phyloP scores from a whole-genome alignment of 257 asterid genomes.

The Prunella vulgaris region DNA sequence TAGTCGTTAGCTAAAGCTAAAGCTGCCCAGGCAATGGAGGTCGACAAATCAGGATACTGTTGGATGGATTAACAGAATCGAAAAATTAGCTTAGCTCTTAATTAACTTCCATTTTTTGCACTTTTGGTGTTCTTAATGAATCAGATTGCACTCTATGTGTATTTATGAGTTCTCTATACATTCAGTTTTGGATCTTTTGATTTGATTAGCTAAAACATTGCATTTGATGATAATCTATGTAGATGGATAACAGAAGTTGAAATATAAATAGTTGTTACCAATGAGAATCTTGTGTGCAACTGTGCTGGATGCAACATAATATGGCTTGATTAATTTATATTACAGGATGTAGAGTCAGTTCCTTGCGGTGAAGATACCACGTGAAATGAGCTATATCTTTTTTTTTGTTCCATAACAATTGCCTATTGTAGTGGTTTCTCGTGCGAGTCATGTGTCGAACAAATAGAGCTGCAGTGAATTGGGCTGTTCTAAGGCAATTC shows the following conservation, averaged over 20 bases:
- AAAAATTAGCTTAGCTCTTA: slow-evolving; percentile 6
- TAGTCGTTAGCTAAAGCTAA: slow-evolving; percentile 87
- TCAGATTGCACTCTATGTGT: slow-evolving; percentile 8
- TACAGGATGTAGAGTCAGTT: neutral
- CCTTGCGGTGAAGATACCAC: neutral
- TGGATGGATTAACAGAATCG: neutral
- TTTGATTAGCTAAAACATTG: neutral
- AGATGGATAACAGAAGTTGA: neutral
- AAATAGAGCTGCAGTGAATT: neutral
- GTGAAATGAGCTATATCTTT: neutral
- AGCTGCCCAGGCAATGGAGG: slow-evolving; percentile 98
- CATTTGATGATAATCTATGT: neutral
- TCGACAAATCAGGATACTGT: slow-evolving; percentile 59
- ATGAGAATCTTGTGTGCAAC: slow-evolving; percentile 1
- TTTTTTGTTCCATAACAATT: neutral
- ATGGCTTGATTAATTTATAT: neutral
- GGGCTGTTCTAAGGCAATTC: too few species aligned
- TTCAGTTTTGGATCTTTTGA: slow-evolving; percentile 8
- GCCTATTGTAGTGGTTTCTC: neutral
- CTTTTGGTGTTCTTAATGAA: neutral
- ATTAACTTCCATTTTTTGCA: neutral
- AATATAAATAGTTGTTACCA: neutral
- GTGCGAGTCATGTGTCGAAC: neutral
- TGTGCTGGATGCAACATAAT: neutral
- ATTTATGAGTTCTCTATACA: neutral